Evolutionary conservation across 495 filamentous ascomycete species (phyloP), one percentile per base, ranked within the genome.

Genomic region (Aspergillus campestris): DNA sequence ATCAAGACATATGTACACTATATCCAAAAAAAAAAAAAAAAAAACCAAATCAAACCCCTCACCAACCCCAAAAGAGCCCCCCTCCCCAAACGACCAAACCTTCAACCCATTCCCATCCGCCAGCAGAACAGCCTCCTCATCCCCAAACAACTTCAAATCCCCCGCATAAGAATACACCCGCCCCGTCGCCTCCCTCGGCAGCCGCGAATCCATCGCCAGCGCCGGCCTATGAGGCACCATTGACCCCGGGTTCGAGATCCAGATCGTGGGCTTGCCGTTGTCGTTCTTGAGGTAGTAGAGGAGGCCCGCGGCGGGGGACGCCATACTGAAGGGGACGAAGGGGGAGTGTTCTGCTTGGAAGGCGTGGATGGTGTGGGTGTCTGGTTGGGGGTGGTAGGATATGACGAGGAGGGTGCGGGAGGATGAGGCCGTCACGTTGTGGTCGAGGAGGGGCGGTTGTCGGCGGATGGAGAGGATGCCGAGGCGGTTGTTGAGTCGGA

Each of bases 231-330:
- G 52, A 32, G 47, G 31, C 0, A 35, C 34, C 8, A 27, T 40
- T 9, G 51, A 29, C 27, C n/a, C 33, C n/a, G 50, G 48, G 12
- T 60, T 47, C 18, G 53, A 60, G 10, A 60, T 49, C 48, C 50
- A 53, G 11, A 54, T 42, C 11, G 34, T 44, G 11, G 40, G 50
- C 28, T 48, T 54, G 24, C 50, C 57, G 24, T 48, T 35, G 24
- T 52, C 48, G n/a, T 52, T 51, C 18, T 36, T 49, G 29, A 56
- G 15, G 29, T 51, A 56, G 46, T 60, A 60, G 10, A 56, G 18
- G 14, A 60, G 33, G 31, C 48, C 37, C 1, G 18, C 38, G 31
- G 40, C 50, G 28, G 56, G 44, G 9, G 39, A 36, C 2, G 50
- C 39, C 33, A 56, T 50, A 15, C 48, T 44, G 11, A 47, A 31